Base-by-base conservation (phyloP, 345 rosid genomes). In the Adansonia digitata region DNA sequence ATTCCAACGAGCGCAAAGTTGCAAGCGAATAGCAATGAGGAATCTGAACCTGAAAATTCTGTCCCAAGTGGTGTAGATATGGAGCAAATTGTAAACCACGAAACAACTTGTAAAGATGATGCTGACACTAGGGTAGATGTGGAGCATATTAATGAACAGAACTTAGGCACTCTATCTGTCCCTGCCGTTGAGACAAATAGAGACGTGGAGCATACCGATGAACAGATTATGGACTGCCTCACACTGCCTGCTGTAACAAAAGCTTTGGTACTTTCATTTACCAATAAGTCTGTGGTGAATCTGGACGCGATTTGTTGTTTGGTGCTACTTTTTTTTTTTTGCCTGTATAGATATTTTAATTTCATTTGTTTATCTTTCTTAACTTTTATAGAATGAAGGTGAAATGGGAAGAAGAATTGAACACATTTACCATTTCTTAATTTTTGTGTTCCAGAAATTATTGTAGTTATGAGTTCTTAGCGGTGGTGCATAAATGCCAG, bases 191-290 rank as follows among this genome's bases (percentile, higher is more conserved):
- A 63, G 2, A 63, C 55, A 43, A 63, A 48, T 66, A 68, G 72
- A 59, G 78, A 82, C 9, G 61, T 75, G 34, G 88, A 81, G 35
- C 75, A 77, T 68, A 48, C 5, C 18, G 77, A 74, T 45, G 82
- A 65, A 15, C 73, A 80, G 59, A 73, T 69, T 35, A 70, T 83
- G 49, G 78, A 73, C 22, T 74, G 59, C 63, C 63, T 82, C 18
- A 78, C 80, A 22, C 78, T 79, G 52, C 82, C 84, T 46, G 85
- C 84, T 68, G 83, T 84, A 57, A 78, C 85, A 42, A 82, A 82
- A 79, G 83, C 89, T 71, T 77, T 84, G 92, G 90, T 89, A 84
- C 31, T 77, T 31, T 56, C 40, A 53, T 57, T 59, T 13, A 14
- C 20, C 31, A 10, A 4, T 63, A 62, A 35, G 45, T 10, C 22